Evolutionary conservation across 1,284 basidiomycete species (phyloP).

Genomic region (Cystobasidium sp.): DNA sequence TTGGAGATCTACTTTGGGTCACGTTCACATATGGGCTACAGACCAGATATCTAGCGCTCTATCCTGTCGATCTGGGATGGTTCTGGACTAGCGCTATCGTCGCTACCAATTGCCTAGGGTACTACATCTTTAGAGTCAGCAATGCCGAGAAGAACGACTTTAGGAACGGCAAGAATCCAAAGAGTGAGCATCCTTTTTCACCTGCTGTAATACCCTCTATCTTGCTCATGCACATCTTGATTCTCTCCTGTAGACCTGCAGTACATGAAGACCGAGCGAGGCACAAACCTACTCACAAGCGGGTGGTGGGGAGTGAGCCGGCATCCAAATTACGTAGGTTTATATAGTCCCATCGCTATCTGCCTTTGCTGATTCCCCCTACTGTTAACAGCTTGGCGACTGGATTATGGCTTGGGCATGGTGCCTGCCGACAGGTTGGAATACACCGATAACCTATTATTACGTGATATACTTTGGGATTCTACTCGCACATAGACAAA

Average conservation of each 20-base stretch:
- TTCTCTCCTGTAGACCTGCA: slow-evolving; percentile 63
- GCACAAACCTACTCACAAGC: slow-evolving; percentile 86
- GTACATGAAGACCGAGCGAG: slow-evolving; percentile 81
- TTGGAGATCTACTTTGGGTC: slow-evolving; percentile 93
- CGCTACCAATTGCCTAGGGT: slow-evolving; percentile 73
- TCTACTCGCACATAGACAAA: slow-evolving; percentile 87
- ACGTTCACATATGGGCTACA: slow-evolving; percentile 94
- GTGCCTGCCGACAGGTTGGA: slow-evolving; percentile 91
- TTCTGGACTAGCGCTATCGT: slow-evolving; percentile 68
- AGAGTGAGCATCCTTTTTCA: slow-evolving; percentile 62
- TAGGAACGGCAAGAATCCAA: slow-evolving; percentile 89
- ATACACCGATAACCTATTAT: slow-evolving; percentile 93
- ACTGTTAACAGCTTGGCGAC: slow-evolving; percentile 68
- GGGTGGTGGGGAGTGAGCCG: slow-evolving; percentile 97
- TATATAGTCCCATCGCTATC: not conserved
- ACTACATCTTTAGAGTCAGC: slow-evolving; percentile 85
- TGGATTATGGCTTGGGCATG: slow-evolving; percentile 88
- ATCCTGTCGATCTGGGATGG: slow-evolving; percentile 76
- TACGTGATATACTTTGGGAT: slow-evolving; percentile 85
- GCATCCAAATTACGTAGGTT: slow-evolving; percentile 69
- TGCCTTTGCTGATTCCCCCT: no score
- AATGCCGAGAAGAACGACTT: slow-evolving; percentile 98
- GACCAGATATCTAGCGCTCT: slow-evolving; percentile 90
- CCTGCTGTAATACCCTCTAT: not conserved
- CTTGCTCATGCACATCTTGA: not conserved